phyloP scores from a whole-genome alignment of 371 early-diverging fungal species.

The Circinella minor region DNA sequence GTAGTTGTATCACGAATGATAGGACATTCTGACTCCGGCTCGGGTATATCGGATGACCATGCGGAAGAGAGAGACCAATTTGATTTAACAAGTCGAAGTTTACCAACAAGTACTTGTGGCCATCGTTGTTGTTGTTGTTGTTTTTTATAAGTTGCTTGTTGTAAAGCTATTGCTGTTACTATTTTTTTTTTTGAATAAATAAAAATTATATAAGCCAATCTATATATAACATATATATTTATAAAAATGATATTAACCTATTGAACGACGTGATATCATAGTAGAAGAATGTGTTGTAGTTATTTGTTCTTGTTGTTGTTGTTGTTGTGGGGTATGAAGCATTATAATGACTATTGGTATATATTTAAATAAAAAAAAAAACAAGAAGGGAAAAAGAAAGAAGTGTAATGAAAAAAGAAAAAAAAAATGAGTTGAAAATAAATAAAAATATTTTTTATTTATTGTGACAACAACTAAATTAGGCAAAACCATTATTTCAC shows the following conservation, averaged over 20 bases:
- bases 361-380: neutral
- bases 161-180: neutral
- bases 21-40: constrained; percentile 14
- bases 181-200: neutral
- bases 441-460: neutral
- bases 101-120: constrained; percentile 9
- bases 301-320: neutral
- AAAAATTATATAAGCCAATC: no score
- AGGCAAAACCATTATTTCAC: neutral
- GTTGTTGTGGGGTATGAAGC: constrained; percentile 5
- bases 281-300: neutral
- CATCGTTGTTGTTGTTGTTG: neutral
- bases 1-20: constrained; percentile 3
- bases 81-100: constrained; percentile 13
- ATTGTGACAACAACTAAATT: constrained; percentile 9
- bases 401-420: constrained; percentile 1
- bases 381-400: neutral
- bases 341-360: neutral
- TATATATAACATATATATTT: neutral
- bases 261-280: neutral
- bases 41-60: constrained; percentile 14
- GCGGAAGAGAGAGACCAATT: constrained; percentile 11
- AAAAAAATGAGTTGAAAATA: neutral
- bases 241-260: neutral
- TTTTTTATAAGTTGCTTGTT: neutral